Conservation (phyloP, 208 protist genomes). For the Acanthamoeba royreba region DNA sequence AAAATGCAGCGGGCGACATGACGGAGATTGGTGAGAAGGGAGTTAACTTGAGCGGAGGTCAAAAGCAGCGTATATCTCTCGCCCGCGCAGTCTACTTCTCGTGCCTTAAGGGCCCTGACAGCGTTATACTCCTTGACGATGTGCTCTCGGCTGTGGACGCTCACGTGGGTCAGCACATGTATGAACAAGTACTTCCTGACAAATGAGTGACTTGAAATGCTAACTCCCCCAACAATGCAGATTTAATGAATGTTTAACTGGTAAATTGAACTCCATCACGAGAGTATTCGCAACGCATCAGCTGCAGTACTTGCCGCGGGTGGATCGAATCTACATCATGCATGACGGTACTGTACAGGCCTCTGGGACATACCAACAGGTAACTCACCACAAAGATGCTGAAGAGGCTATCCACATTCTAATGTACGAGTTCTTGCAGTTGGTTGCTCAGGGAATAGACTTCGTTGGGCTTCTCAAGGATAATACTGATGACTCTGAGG, state of each 20-base stretch:
- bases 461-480: neutral
- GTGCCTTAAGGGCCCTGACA: constrained; percentile 72
- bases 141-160: constrained; percentile 74
- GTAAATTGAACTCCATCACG: constrained; percentile 80
- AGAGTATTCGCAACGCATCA: constrained; percentile 91
- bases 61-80: constrained; percentile 76
- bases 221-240: neutral
- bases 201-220: neutral
- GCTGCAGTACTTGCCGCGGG: constrained; percentile 82
- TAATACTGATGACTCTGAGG: neutral
- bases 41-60: constrained; percentile 83
- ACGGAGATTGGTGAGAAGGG: constrained; percentile 76
- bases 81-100: constrained; percentile 61
- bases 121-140: constrained; percentile 83
- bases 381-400: too few species aligned
- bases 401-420: too few species aligned
- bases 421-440: too few species aligned
- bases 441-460: neutral
- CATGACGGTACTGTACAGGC: neutral
- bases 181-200: constrained; percentile 55
- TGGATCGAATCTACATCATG: constrained; percentile 73
- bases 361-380: neutral
- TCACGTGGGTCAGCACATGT: constrained; percentile 76
- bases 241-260: constrained; percentile 52
- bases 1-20: neutral